Conservation (phyloP, 352 stramenopile species). For the Pythium insidiosum region DNA sequence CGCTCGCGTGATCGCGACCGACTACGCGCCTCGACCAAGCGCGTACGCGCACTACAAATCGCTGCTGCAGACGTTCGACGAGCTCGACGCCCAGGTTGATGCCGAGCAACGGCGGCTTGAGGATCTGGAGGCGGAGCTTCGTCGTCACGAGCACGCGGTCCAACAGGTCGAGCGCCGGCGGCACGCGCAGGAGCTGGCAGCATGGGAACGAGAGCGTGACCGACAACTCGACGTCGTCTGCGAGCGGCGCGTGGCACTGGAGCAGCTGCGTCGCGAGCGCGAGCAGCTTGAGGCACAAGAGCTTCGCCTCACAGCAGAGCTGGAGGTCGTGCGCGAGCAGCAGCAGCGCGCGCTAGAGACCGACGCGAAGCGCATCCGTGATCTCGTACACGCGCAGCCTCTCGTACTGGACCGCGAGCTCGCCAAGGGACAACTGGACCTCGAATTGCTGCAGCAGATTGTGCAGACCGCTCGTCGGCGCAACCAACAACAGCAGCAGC, state of each 20-base stretch:
- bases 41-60: constrained; percentile 51
- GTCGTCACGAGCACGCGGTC: no score
- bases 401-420: constrained; percentile 40
- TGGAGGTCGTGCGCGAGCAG: constrained; percentile 36
- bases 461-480: constrained; percentile 19
- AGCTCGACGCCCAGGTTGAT: constrained; percentile 33
- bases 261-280: constrained; percentile 17
- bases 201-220: no score
- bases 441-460: constrained; percentile 37
- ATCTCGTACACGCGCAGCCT: constrained; percentile 36
- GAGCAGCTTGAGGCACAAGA: constrained; percentile 25
- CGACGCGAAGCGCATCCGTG: constrained; percentile 26
- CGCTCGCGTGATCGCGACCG: constrained; percentile 1
- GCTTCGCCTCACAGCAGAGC: constrained; percentile 29
- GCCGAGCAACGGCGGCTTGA: no score
- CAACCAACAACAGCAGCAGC: background rate
- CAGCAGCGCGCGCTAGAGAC: constrained; percentile 28
- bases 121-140: no score
- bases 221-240: no score
- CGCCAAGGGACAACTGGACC: constrained; percentile 27
- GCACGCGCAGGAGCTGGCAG: no score
- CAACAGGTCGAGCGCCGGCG: no score
- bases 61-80: constrained; percentile 34
- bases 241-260: no score
- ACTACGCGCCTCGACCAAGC: constrained; percentile 8